Conservation (phyloP, 768 basidiomycete genomes). For the Lactifluus volemus region DNA sequence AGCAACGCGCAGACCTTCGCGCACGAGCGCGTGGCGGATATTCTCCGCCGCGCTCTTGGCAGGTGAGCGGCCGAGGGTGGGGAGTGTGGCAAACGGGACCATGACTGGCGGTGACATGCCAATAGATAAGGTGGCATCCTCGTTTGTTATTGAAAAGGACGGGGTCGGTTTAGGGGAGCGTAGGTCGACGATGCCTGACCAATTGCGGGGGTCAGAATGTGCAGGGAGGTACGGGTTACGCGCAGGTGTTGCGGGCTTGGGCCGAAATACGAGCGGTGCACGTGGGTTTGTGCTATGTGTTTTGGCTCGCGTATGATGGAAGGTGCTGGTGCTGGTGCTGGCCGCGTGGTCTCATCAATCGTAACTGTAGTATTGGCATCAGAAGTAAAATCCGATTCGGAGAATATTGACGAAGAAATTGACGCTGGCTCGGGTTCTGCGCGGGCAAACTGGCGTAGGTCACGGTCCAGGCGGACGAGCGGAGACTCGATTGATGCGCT, state of each 20-base stretch:
- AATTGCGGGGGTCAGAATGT: conserved; percentile 41
- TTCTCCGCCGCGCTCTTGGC: conserved; percentile 60
- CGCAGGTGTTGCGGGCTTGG: conserved; percentile 48
- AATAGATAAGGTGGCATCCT: conserved; percentile 39
- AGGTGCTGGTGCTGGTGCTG: background rate
- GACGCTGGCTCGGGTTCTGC: conserved; percentile 29
- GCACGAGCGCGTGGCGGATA: conserved; percentile 57
- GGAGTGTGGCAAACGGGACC: conserved; percentile 30
- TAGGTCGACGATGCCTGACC: conserved; percentile 72
- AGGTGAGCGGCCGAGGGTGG: conserved; percentile 53
- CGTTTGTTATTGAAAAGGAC: conserved; percentile 29
- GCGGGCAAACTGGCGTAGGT: conserved; percentile 46
- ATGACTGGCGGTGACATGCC: conserved; percentile 49
- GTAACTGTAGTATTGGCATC: background rate
- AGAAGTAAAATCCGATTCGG: conserved; percentile 11
- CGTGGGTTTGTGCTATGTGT: conserved; percentile 19
- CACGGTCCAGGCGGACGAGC: conserved; percentile 54
- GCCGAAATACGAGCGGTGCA: conserved; percentile 46
- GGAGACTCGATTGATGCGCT: conserved; percentile 68
- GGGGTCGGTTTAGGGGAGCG: conserved; percentile 35
- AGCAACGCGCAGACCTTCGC: conserved; percentile 26
- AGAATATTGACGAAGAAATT: conserved; percentile 19
- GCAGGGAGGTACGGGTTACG: conserved; percentile 55
- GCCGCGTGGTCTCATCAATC: background rate
- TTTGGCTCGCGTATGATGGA: background rate